Percentiles rank a stretch among this genome's conserved stretches.
Conservation (phyloP, 805 yeast species). For the Myxozyma neotropica region DNA sequence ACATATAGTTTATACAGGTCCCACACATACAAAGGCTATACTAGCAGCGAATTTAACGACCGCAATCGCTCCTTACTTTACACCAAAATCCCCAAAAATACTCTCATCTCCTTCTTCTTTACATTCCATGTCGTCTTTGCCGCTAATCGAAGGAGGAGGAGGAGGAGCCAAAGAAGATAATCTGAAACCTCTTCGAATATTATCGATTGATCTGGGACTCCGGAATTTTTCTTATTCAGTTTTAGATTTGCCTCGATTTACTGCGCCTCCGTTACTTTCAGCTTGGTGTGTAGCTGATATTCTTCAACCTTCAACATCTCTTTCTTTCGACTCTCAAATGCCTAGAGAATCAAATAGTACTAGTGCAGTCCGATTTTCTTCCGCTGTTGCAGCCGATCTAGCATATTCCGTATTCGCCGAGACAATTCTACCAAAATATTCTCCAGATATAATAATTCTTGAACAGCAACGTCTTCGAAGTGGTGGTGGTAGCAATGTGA, state of each 20-base stretch:
- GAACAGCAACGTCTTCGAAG: conserved; percentile 58
- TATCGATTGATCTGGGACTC: conserved; percentile 23
- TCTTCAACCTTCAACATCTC: neutral
- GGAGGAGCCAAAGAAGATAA: no score
- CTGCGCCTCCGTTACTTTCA: neutral
- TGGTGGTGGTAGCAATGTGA: conserved; percentile 47
- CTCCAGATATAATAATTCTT: conserved; percentile 49
- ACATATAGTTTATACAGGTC: neutral
- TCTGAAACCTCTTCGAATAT: conserved; percentile 2
- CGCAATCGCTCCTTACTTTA: neutral
- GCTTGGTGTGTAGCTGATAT: conserved; percentile 14
- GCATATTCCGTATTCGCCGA: conserved; percentile 17
- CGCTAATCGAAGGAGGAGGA: no score
- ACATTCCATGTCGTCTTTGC: no score
- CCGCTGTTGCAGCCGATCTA: conserved; percentile 13
- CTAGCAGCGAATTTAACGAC: conserved; percentile 3
- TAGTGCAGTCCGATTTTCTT: neutral
- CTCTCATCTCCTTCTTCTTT: neutral
- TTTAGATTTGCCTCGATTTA: conserved; percentile 5
- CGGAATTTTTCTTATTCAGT: conserved; percentile 20
- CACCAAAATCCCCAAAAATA: neutral
- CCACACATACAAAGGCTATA: conserved; percentile 7
- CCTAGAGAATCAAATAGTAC: neutral
- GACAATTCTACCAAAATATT: conserved; percentile 9
- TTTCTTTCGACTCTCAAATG: neutral